These are phyloP conservation scores for Santalum album DNA, from an alignment of 164 flowering plant genomes.

Conservation along the genomic window DNA sequence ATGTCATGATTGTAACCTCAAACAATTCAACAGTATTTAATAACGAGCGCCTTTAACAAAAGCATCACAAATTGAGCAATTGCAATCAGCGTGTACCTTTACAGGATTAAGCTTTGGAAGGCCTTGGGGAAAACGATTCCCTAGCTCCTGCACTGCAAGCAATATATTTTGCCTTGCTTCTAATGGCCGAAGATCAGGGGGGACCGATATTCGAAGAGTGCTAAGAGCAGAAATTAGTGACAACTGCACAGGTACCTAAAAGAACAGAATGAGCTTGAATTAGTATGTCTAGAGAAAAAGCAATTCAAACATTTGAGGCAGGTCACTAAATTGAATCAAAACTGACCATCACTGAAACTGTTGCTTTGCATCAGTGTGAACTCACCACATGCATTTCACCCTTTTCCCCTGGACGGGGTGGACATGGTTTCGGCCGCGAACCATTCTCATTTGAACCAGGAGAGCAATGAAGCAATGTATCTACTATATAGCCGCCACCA, in stretches of 20 bases:
- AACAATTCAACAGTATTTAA: too few relatives aligned
- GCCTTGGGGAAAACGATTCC: slow-evolving; percentile 72
- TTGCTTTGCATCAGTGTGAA: slow-evolving; percentile 24
- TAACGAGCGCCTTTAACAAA: not conserved
- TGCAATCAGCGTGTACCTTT: slow-evolving; percentile 36
- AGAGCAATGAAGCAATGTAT: slow-evolving; percentile 88
- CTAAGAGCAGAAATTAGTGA: slow-evolving; percentile 78
- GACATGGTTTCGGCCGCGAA: slow-evolving; percentile 84
- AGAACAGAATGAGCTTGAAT: slow-evolving; percentile 4
- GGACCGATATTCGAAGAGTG: slow-evolving; percentile 64
- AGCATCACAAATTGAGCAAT: not conserved
- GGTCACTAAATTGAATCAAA: not conserved
- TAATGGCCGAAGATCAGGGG: slow-evolving; percentile 82
- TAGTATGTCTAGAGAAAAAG: not conserved
- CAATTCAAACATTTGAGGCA: slow-evolving; percentile 4
- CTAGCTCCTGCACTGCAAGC: slow-evolving; percentile 75
- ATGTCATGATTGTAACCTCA: too few relatives aligned
- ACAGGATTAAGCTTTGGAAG: slow-evolving; percentile 95
- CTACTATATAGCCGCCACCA: slow-evolving; percentile 81
- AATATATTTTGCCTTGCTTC: slow-evolving; percentile 86
- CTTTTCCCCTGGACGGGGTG: slow-evolving; percentile 86
- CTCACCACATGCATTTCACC: slow-evolving; percentile 99
- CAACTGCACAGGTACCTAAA: slow-evolving; percentile 91
- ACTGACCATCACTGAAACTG: not conserved
- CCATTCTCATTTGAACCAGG: slow-evolving; percentile 70